Conservation (phyloP, 805 yeast genomes). For the Candida multigemmis region DNA sequence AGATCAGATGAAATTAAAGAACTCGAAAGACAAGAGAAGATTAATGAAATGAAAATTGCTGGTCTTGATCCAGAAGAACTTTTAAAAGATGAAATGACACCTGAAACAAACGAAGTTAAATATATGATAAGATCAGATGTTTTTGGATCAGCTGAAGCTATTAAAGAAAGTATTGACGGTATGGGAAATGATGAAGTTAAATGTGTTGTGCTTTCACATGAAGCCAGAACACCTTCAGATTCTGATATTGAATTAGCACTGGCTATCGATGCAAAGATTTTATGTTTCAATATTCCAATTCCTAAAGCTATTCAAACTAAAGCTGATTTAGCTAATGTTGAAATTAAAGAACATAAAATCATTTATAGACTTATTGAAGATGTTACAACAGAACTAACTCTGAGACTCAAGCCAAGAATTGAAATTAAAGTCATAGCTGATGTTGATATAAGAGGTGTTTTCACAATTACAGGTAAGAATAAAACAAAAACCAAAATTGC, state of each 20-base stretch:
- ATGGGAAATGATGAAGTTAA: constrained; percentile 84
- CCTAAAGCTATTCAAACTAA: constrained; percentile 53
- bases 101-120: constrained; percentile 22
- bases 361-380: constrained; percentile 85
- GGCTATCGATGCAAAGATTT: constrained; percentile 49
- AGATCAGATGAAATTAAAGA: constrained; percentile 48
- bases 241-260: constrained; percentile 31
- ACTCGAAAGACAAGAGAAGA: constrained; percentile 41
- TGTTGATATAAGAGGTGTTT: constrained; percentile 61
- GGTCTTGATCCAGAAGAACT: constrained; percentile 50
- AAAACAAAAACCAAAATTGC: constrained; percentile 60
- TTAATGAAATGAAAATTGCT: constrained; percentile 48
- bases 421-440: constrained; percentile 62
- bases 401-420: constrained; percentile 52
- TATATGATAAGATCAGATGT: constrained; percentile 87
- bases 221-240: constrained; percentile 68
- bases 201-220: constrained; percentile 58
- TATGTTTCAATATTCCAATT: constrained; percentile 69
- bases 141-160: constrained; percentile 91
- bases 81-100: constrained; percentile 16
- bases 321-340: constrained; percentile 51
- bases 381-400: constrained; percentile 57
- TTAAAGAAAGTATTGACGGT: constrained; percentile 66
- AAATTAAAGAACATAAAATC: constrained; percentile 58
- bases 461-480: constrained; percentile 53